Conservation (phyloP, 305 asterid species). For the Fraxinus sp. region DNA sequence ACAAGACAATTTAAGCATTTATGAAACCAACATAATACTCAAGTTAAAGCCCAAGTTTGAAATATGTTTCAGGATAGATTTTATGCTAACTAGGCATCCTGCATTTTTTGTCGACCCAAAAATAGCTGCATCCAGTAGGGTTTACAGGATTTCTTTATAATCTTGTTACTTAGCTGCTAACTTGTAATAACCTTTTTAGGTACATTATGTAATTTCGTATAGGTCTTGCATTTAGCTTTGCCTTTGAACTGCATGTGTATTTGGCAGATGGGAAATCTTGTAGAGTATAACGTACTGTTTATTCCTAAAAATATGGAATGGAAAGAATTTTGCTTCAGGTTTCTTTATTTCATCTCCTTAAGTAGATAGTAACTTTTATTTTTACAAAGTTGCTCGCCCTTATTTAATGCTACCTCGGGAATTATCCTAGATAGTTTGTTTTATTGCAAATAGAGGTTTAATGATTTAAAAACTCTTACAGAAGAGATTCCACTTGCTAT, state of each 20-base stretch:
- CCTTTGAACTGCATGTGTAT: background rate
- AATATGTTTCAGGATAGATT: background rate
- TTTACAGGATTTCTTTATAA: background rate
- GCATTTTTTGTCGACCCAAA: background rate
- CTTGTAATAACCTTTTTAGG: background rate
- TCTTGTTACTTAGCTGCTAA: background rate
- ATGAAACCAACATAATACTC: background rate
- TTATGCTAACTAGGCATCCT: background rate
- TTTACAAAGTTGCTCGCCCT: background rate
- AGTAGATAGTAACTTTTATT: background rate
- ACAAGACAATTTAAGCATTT: background rate
- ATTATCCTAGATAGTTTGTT: background rate
- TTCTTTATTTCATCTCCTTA: background rate
- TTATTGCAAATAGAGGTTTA: background rate
- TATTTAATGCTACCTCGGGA: background rate
- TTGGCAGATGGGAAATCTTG: background rate
- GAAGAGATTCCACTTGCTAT: background rate
- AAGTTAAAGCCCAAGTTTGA: background rate
- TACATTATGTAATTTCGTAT: background rate
- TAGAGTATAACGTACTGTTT: background rate
- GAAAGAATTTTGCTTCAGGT: background rate
- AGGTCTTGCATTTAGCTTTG: background rate
- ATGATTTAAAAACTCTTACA: background rate
- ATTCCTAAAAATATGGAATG: background rate
- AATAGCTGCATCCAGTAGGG: background rate